Base-by-base conservation (phyloP, 306 rosid genomes). In the Malus sieversii region DNA sequence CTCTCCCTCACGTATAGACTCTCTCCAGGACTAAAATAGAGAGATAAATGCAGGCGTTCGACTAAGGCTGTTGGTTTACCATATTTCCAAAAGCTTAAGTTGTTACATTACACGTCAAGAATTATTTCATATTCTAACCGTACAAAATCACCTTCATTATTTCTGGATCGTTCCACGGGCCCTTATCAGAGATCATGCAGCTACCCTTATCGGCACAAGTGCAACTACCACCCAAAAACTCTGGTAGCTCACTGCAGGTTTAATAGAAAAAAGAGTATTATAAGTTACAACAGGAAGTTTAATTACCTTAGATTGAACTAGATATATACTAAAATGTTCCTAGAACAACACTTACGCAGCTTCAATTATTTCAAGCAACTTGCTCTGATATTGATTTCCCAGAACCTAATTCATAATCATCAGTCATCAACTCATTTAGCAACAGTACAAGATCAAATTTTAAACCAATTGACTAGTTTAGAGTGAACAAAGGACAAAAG, bases 141-240 rank as follows among this genome's bases (percentile, higher is more conserved):
- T 42, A n/a, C 45, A 12, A 73, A 66, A 74, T 71, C 78, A 94
- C 99, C 97, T 88, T 90, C 22, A 84, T 38, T 42, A 90, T 88
- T 44, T 95, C 97, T 22, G 90, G 82, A 78, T 90, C 97, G 79
- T 95, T 90, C 99, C 99, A 95, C 22, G 99, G 99, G 62, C 99
- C 99, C 87, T 92, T 95, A 82, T 92, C 97, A 2, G 99, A 92
- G 69, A 86, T 82, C 96, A 92, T 86, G 73, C 99, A 95, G 16
- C 99, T 97, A 29, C 99, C 99, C 86, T 90, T 92, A 85, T 87
- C 97, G 13, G 82, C 87, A 79, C 99, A 95, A 45, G 91, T 92
- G 78, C 99, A 95, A 60, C 88, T 66, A 75, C 99, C 99, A 13
- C 99, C 99, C 66, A 95, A 74, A 80, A 95, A 95, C 77, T 92